Conservation (phyloP, 1,139 yeast species). For the Zygosaccharomyces pseudobailii region DNA sequence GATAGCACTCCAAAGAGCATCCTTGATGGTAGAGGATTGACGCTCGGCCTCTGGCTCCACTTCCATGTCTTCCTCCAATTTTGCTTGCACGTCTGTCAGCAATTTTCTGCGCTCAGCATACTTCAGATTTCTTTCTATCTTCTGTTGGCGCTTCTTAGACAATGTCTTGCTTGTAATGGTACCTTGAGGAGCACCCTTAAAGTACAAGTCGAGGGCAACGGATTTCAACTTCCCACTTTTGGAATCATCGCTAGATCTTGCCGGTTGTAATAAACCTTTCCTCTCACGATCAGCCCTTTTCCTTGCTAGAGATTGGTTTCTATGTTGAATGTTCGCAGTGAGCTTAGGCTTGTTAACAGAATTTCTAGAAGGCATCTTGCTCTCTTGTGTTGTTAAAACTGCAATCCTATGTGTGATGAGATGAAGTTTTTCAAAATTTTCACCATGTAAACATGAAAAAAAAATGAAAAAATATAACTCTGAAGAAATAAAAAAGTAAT, state of each 20-base stretch:
- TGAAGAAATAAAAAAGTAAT: not conserved
- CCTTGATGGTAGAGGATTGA: constrained; percentile 48
- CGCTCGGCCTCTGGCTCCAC: constrained; percentile 39
- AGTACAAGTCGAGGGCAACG: constrained; percentile 60
- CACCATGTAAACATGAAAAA: not conserved
- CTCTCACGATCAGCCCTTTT: constrained; percentile 54
- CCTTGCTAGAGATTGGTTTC: constrained; percentile 49
- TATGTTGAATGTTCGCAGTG: constrained; percentile 50
- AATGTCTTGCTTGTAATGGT: constrained; percentile 53
- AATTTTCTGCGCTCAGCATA: constrained; percentile 57
- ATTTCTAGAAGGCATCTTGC: constrained; percentile 69
- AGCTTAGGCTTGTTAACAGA: constrained; percentile 76
- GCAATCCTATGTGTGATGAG: not conserved
- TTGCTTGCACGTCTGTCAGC: constrained; percentile 45
- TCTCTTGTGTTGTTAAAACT: not conserved
- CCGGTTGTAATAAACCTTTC: constrained; percentile 38
- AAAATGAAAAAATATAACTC: not conserved
- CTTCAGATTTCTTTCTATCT: constrained; percentile 73
- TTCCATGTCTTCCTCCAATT: constrained; percentile 46
- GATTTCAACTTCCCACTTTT: constrained; percentile 48
- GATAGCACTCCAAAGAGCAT: constrained; percentile 64
- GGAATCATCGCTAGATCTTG: constrained; percentile 45
- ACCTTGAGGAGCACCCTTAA: constrained; percentile 34
- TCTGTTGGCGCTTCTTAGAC: constrained; percentile 77
- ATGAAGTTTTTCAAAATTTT: not conserved